phyloP scores from a whole-genome alignment of 1,139 yeast genomes.

The Zygosaccharomyces sapae region DNA sequence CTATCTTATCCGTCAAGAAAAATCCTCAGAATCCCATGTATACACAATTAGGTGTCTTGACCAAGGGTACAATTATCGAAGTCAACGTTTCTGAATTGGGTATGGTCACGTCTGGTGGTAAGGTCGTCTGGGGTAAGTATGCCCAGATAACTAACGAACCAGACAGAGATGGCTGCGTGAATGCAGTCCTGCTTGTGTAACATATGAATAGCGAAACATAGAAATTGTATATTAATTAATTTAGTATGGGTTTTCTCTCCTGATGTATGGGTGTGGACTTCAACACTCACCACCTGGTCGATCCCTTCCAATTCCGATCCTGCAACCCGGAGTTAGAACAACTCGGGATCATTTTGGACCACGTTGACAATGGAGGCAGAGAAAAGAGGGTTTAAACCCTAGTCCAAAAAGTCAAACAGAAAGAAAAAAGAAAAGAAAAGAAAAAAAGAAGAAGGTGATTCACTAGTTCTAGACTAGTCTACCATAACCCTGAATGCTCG shows the following conservation, averaged over 20 bases:
- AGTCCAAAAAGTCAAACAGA: too few species aligned
- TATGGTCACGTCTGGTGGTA: conserved; percentile 98
- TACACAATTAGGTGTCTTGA: conserved; percentile 93
- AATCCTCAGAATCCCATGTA: conserved; percentile 99
- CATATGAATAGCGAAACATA: background rate
- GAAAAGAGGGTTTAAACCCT: too few species aligned
- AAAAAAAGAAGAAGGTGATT: too few species aligned
- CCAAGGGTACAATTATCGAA: conserved; percentile 97
- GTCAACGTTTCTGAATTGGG: conserved; percentile 97
- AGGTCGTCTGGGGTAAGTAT: conserved; percentile 99
- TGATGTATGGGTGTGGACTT: conserved; percentile 13
- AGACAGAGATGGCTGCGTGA: conserved; percentile 98
- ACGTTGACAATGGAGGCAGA: too few species aligned
- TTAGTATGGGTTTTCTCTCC: conserved; percentile 3
- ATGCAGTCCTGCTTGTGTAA: conserved; percentile 85
- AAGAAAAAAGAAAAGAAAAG: too few species aligned
- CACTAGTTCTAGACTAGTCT: background rate
- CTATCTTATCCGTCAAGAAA: conserved; percentile 91
- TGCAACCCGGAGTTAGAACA: conserved; percentile 5
- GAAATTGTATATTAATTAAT: conserved; percentile 8
- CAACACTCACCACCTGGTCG: conserved; percentile 9
- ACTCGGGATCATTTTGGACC: background rate
- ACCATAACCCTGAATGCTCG: background rate
- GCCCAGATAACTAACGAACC: conserved; percentile 99
- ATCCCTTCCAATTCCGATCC: background rate